Evolutionary conservation across 2,329 filamentous ascomycete species (phyloP), one percentile per base, ranked within the genome.

Genomic region (Thielaviopsis cerberus): DNA sequence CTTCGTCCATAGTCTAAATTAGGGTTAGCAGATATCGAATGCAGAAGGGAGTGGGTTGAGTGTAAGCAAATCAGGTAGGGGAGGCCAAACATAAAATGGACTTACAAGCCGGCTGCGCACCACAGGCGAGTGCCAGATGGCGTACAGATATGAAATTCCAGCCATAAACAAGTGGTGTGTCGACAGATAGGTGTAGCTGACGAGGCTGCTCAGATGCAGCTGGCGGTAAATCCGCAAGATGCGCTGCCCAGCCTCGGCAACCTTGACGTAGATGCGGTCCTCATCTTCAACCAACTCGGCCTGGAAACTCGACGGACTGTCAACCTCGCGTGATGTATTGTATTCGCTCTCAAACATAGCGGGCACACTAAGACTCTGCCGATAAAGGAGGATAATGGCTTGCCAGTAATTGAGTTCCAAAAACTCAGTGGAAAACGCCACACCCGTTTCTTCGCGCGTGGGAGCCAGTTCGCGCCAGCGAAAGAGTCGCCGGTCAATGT

Each of bases 151-250:
- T 24, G 91, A 94, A 60, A 97, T 84, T 71, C 90, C 91, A 26
- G 91, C 91, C 86, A 95, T 96, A 72, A 97, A 97, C 6, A 97
- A 76, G 70, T 97, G 90, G 68, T 97, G 91, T 0, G 92, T 96
- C 1, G 92, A 90, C 57, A 97, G 73, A 69, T 94, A 97, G 0
- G 91, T 97, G 68, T 96, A 95, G 70, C 95, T 97, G 57, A 97
- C 91, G 48, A 96, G 77, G 56, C 88, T 85, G 59, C 88, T 81
- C 10, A 90, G 77, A 69, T 97, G 91, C 61, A 97, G 74, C 66
- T 95, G 88, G 56, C 91, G 78, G 69, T 97, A 97, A 37, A 96
- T 77, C 61, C 90, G 86, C 66, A 97, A 72, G 1, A 96, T 91
- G 70, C 87, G 92, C 69, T 95, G 90, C 0, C 91, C 91, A 30